Evolutionary conservation across 1,284 basidiomycete species (phyloP).

Genomic region (Moesziomyces aphidis): DNA sequence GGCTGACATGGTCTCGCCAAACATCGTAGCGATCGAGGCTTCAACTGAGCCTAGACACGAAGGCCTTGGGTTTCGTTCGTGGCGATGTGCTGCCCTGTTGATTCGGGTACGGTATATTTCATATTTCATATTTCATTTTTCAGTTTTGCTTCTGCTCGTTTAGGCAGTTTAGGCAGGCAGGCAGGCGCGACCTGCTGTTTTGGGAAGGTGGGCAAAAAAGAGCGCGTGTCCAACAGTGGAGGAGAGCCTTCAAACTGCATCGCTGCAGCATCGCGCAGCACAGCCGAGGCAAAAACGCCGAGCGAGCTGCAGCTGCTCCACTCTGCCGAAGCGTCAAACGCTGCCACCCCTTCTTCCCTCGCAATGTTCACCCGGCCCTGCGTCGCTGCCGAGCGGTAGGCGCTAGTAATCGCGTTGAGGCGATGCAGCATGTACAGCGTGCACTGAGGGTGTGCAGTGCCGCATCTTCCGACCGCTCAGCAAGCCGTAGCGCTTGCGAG

Average conservation of each 20-base stretch:
- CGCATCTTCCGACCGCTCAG: neutral
- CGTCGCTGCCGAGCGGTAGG: slow-evolving; percentile 1
- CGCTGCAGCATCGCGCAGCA: slow-evolving; percentile 9
- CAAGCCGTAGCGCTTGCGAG: neutral
- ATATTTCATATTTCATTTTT: neutral
- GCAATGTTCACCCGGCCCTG: too few relatives aligned
- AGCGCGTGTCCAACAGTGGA: slow-evolving; percentile 12
- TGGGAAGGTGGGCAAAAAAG: slow-evolving; percentile 14
- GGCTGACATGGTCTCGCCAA: too few relatives aligned
- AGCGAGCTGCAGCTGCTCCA: slow-evolving; percentile 11
- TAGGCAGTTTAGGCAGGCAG: too few relatives aligned
- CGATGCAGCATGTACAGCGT: neutral
- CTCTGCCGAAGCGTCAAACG: slow-evolving; percentile 1
- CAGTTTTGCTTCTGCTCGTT: too few relatives aligned
- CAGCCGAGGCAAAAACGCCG: slow-evolving; percentile 15
- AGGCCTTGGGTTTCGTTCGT: too few relatives aligned
- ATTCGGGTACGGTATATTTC: neutral
- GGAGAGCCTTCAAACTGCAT: neutral
- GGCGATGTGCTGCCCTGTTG: too few relatives aligned
- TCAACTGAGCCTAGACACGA: too few relatives aligned
- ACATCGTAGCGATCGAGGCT: too few relatives aligned
- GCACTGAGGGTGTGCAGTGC: neutral
- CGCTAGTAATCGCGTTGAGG: neutral
- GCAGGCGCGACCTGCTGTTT: slow-evolving; percentile 5
- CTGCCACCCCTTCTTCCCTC: neutral